A percentile compares a stretch with the other conserved stretches of the same genome.
Conservation (phyloP, 2,329 filamentous ascomycete species). For the Colletotrichum tabaci region DNA sequence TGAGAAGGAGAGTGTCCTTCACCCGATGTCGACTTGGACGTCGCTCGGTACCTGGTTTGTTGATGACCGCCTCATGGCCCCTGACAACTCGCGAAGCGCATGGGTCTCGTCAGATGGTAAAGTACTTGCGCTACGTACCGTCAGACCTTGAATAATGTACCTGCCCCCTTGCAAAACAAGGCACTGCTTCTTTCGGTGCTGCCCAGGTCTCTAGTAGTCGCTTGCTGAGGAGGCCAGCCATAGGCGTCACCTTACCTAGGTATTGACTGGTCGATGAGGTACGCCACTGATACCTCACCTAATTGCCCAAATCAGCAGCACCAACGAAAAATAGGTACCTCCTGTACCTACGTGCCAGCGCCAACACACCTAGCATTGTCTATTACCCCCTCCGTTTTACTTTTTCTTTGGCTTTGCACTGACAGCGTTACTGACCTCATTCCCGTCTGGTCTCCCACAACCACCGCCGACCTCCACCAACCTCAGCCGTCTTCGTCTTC, state of each 20-base stretch:
- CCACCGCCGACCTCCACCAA: conserved; percentile 13
- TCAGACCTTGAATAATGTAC: background rate
- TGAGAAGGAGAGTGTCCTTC: conserved; percentile 5
- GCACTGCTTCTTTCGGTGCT: conserved; percentile 18
- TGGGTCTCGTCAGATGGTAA: background rate
- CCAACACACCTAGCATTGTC: conserved; percentile 32
- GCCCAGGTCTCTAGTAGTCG: conserved; percentile 35
- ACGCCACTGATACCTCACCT: background rate
- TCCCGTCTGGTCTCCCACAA: conserved; percentile 39
- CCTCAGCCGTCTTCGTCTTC: conserved; percentile 35
- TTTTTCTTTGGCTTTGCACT: conserved; percentile 36
- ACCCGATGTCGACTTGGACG: background rate
- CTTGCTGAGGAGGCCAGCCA: conserved; percentile 23
- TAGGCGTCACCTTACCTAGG: conserved; percentile 26
- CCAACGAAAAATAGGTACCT: conserved; percentile 24
- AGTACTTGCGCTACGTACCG: conserved; percentile 18
- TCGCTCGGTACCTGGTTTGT: conserved; percentile 17
- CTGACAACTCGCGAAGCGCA: background rate
- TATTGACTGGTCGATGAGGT: no score
- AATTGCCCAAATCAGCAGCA: conserved; percentile 5
- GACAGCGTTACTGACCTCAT: conserved; percentile 41
- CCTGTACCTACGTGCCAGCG: conserved; percentile 17
- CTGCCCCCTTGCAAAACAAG: conserved; percentile 23
- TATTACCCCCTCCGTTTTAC: conserved; percentile 8
- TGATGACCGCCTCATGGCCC: background rate